Percentiles rank a stretch among this genome's conserved stretches.
These are phyloP conservation scores for Hanseniaspora nectarophila DNA, from an alignment of 805 yeast species.

Conservation along the genomic window DNA sequence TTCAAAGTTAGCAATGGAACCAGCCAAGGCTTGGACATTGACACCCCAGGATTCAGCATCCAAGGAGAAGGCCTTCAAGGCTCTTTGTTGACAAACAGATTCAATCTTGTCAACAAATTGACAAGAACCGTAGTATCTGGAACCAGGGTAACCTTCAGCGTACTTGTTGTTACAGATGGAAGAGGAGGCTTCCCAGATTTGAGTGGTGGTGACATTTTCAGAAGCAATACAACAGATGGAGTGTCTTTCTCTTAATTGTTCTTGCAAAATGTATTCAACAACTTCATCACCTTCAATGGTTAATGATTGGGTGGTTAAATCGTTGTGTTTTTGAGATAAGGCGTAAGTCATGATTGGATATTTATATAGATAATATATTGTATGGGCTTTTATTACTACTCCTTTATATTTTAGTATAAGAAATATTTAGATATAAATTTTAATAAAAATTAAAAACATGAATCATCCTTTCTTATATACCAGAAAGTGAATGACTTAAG, in stretches of 20 bases:
- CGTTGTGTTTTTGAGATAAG: slow-evolving; percentile 52
- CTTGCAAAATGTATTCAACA: slow-evolving; percentile 60
- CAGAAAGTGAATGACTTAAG: too few species aligned
- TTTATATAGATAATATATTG: too few species aligned
- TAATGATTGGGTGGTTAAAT: slow-evolving; percentile 47
- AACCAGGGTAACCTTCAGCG: slow-evolving; percentile 98
- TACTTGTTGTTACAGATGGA: slow-evolving; percentile 97
- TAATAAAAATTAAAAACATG: too few species aligned
- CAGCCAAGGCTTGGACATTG: slow-evolving; percentile 90
- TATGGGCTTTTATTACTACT: too few species aligned
- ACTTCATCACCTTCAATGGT: slow-evolving; percentile 68
- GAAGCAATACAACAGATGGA: slow-evolving; percentile 91
- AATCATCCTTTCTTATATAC: too few species aligned
- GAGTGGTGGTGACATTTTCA: slow-evolving; percentile 91
- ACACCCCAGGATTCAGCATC: slow-evolving; percentile 89
- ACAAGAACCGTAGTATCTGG: slow-evolving; percentile 97
- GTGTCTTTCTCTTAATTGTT: slow-evolving; percentile 82
- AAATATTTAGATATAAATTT: too few species aligned
- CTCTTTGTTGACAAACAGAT: slow-evolving; percentile 84
- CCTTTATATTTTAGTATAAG: too few species aligned
- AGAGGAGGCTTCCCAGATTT: slow-evolving; percentile 93
- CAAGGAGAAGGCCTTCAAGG: slow-evolving; percentile 75
- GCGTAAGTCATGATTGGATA: slow-evolving; percentile 40
- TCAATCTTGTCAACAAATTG: slow-evolving; percentile 94
- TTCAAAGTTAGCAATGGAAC: slow-evolving; percentile 95